Percentiles rank a stretch among this genome's conserved stretches.
Evolutionary conservation across 371 early-diverging fungal species (phyloP).

Genomic region (Actinomortierella ambigua): DNA sequence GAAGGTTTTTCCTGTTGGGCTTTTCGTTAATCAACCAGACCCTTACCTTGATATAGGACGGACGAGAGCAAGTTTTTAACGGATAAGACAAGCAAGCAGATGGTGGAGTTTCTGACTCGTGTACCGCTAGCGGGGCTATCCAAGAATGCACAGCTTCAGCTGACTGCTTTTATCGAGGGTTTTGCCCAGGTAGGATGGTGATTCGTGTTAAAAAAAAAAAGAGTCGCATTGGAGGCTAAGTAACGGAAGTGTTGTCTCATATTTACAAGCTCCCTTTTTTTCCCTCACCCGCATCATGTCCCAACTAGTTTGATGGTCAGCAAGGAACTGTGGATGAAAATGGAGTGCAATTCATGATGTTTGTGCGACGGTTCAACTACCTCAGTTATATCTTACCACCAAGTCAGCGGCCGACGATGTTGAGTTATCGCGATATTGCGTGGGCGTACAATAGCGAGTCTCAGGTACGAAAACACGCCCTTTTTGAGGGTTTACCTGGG

Average conservation of each 20-base stretch:
- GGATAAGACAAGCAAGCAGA: conserved; percentile 30
- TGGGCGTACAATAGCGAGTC: conserved; percentile 94
- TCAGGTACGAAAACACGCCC: conserved; percentile 55
- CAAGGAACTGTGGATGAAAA: conserved; percentile 85
- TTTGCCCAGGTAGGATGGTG: conserved; percentile 27
- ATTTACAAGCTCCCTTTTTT: conserved; percentile 32
- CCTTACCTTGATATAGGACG: conserved; percentile 43
- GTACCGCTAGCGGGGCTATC: conserved; percentile 31
- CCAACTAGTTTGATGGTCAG: conserved; percentile 66
- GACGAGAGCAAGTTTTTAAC: conserved; percentile 52
- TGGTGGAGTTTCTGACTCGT: conserved; percentile 42
- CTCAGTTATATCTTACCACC: conserved; percentile 48
- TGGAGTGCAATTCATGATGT: conserved; percentile 83
- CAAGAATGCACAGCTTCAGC: conserved; percentile 24
- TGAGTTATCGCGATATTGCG: conserved; percentile 74
- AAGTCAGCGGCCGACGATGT: conserved; percentile 42
- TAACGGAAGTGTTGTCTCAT: not conserved
- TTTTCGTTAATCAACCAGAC: conserved; percentile 12
- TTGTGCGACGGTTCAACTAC: conserved; percentile 73
- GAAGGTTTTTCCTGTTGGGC: not conserved
- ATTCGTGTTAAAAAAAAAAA: conserved; percentile 12
- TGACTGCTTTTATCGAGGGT: conserved; percentile 37
- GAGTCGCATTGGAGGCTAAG: not conserved
- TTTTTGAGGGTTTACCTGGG: not conserved
- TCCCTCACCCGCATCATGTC: conserved; percentile 20